phyloP scores from a whole-genome alignment of 345 rosid species.

The Melaleuca quinquenervia region DNA sequence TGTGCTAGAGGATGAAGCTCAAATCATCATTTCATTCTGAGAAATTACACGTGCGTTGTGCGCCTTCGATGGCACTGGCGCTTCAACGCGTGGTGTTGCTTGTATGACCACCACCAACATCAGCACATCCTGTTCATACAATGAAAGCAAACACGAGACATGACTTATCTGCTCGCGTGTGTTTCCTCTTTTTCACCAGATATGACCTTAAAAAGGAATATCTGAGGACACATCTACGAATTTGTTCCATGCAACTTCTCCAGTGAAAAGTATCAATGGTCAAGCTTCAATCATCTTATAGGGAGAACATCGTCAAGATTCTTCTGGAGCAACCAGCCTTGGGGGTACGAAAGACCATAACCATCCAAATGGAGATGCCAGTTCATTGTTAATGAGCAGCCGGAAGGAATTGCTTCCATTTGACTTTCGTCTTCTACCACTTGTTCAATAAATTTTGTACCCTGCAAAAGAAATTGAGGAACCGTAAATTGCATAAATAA shows the following conservation, averaged over 20 bases:
- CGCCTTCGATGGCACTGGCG: background rate
- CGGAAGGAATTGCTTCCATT: constrained; percentile 64
- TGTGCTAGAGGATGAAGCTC: background rate
- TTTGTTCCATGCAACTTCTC: background rate
- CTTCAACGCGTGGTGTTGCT: background rate
- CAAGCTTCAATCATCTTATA: constrained; percentile 15
- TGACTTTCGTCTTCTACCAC: constrained; percentile 80
- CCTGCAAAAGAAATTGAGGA: constrained; percentile 23
- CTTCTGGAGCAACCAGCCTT: constrained; percentile 60
- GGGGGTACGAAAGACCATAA: constrained; percentile 42
- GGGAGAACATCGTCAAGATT: constrained; percentile 50
- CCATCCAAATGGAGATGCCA: constrained; percentile 89
- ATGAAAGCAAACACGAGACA: background rate
- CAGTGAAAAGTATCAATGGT: background rate
- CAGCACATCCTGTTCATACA: background rate
- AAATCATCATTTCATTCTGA: background rate
- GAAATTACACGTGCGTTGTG: background rate
- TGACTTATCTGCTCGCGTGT: background rate
- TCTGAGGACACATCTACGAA: background rate
- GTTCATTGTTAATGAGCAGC: constrained; percentile 65
- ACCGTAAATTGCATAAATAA: background rate
- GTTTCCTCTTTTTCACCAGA: background rate
- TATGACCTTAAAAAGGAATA: background rate
- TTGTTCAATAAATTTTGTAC: constrained; percentile 81
- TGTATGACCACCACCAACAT: background rate